phyloP scores from a whole-genome alignment of 805 yeast genomes.

The Trichomonascus vanleenenianus region DNA sequence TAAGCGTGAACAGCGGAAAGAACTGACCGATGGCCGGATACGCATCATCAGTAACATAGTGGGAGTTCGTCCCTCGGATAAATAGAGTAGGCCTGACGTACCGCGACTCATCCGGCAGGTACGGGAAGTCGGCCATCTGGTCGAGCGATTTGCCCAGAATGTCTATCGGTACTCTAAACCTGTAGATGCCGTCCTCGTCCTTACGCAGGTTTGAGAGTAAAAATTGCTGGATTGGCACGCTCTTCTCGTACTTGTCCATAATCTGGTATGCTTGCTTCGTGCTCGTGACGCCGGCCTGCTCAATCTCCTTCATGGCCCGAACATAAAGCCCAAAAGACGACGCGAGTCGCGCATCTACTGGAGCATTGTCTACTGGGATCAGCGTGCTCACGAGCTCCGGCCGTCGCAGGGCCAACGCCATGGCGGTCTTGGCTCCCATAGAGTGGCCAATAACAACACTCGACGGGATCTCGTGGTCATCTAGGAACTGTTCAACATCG shows the following conservation, averaged over 20 bases:
- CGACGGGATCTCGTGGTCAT: slow-evolving; percentile 30
- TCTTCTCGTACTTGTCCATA: slow-evolving; percentile 55
- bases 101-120: slow-evolving; percentile 41
- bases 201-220: slow-evolving; percentile 59
- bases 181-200: slow-evolving; percentile 31
- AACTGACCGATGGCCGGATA: slow-evolving; percentile 63
- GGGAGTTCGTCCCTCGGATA: slow-evolving; percentile 68
- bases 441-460: slow-evolving; percentile 36
- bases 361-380: slow-evolving; percentile 85
- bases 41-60: slow-evolving; percentile 76
- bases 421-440: slow-evolving; percentile 85
- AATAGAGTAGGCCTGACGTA: slow-evolving; percentile 72
- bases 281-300: slow-evolving; percentile 36
- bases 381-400: slow-evolving; percentile 56
- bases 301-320: slow-evolving; percentile 51
- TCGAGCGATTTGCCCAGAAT: slow-evolving; percentile 58
- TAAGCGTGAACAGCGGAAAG: slow-evolving; percentile 70
- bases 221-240: slow-evolving; percentile 61
- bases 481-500: slow-evolving; percentile 74
- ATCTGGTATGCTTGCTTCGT: slow-evolving; percentile 62
- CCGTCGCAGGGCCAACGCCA: slow-evolving; percentile 69
- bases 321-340: slow-evolving; percentile 63
- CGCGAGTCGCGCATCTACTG: slow-evolving; percentile 54
- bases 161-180: slow-evolving; percentile 62
- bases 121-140: slow-evolving; percentile 74